A percentile compares a stretch with the other conserved stretches of the same genome.
Conservation (phyloP, 1,139 yeast species). For the Blastobotrys raffinosifermentans region DNA sequence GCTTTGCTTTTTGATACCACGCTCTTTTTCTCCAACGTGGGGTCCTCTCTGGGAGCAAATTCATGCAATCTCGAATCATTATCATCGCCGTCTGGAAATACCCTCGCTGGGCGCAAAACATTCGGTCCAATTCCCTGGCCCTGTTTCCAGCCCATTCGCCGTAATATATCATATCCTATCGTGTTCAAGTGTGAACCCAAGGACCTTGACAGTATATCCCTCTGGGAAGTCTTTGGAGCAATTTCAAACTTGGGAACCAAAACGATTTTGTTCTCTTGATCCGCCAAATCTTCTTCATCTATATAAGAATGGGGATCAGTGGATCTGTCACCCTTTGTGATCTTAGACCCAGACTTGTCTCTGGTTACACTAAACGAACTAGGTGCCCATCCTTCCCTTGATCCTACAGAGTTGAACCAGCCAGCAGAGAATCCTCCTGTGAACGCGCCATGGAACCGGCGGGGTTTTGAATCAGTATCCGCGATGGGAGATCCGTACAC, state of each 20-base stretch:
- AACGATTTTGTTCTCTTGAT: constrained; percentile 17
- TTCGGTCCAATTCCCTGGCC: constrained; percentile 26
- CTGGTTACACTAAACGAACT: constrained; percentile 23
- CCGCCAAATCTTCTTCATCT: constrained; percentile 33
- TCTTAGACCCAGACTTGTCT: constrained; percentile 16
- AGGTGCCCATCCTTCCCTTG: constrained; percentile 34
- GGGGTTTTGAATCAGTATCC: too few species aligned
- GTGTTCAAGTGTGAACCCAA: constrained; percentile 6
- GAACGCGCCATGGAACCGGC: constrained; percentile 33
- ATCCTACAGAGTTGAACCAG: constrained; percentile 32
- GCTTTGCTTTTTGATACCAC: too few species aligned
- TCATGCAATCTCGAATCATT: too few species aligned
- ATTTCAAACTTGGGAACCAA: constrained; percentile 12
- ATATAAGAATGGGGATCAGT: constrained; percentile 25
- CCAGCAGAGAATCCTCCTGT: constrained; percentile 35
- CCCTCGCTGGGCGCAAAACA: neutral
- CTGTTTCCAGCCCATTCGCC: constrained; percentile 27
- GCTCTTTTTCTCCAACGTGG: too few species aligned
- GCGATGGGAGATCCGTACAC: too few species aligned
- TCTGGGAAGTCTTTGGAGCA: neutral
- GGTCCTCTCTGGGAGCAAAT: too few species aligned
- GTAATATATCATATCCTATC: constrained; percentile 19
- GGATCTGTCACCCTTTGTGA: constrained; percentile 10
- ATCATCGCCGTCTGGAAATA: too few species aligned
- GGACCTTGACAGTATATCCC: constrained; percentile 3